phyloP scores from a whole-genome alignment of 2,329 filamentous ascomycete species.

The Trichoderma atroviride region DNA sequence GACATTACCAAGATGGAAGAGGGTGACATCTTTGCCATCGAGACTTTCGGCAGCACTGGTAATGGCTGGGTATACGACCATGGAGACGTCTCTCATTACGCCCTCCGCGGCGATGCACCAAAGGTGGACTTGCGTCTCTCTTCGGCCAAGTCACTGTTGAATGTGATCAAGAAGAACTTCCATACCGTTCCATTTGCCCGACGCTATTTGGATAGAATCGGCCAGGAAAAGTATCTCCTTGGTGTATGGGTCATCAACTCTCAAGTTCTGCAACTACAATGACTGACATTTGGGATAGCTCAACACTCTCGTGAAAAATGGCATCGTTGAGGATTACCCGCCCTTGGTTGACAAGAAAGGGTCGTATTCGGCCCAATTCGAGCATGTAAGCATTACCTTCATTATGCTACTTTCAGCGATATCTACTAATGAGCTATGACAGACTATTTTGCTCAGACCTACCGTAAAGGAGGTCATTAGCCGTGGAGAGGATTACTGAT shows the following conservation, averaged over 20 bases:
- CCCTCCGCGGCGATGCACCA: slow-evolving; percentile 66
- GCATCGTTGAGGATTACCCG: slow-evolving; percentile 82
- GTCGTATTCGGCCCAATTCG: slow-evolving; percentile 84
- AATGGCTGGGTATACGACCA: slow-evolving; percentile 74
- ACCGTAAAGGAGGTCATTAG: slow-evolving; percentile 80
- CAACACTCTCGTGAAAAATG: slow-evolving; percentile 75
- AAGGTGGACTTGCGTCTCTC: slow-evolving; percentile 62
- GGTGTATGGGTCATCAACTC: slow-evolving; percentile 54
- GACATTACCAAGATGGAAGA: slow-evolving; percentile 86
- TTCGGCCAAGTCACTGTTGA: slow-evolving; percentile 77
- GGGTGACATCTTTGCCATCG: slow-evolving; percentile 79
- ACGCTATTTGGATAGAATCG: slow-evolving; percentile 79
- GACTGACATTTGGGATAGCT: slow-evolving; percentile 50
- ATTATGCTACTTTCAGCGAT: background rate
- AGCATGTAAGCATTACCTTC: slow-evolving; percentile 67
- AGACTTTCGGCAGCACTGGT: slow-evolving; percentile 80
- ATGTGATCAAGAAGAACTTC: slow-evolving; percentile 88
- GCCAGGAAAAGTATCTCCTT: slow-evolving; percentile 86
- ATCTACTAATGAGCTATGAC: background rate
- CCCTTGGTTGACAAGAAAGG: slow-evolving; percentile 84
- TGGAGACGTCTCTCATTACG: slow-evolving; percentile 82
- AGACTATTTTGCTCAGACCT: slow-evolving; percentile 71
- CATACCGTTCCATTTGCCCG: slow-evolving; percentile 82
- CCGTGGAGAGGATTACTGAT: slow-evolving; percentile 74
- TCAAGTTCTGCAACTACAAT: background rate